Evolutionary conservation across 129 eudicot species (phyloP), one percentile per base, ranked within the genome.

Genomic region (Solidago caesia): DNA sequence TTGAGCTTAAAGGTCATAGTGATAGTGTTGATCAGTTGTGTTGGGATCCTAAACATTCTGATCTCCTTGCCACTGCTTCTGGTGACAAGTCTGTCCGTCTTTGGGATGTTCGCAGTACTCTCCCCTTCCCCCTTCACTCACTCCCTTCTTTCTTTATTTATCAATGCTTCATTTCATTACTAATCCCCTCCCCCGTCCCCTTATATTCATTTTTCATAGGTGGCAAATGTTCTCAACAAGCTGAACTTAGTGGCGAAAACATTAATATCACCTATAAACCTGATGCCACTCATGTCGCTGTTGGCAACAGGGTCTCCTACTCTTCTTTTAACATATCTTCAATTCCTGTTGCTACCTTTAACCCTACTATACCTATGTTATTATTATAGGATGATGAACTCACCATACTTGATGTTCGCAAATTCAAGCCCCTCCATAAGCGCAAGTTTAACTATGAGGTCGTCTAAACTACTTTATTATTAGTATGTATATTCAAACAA

Each of bases 61-160:
- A 94, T 68, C 75, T 94, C 82, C 82, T 94, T 70, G 99, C 99
- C 75, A 94, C 99, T 69, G 99, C 99, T 52, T 94, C 99, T 0
- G 99, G 99, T 45, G 99, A 94, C 87, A 94, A 89, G 80, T 91
- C 99, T 12, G 97, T 94, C 75, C 99, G 99, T 13, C 70, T 94
- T 41, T 94, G 99, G 99, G 99, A 94, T 94, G 99, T 94, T 70
- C 99, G 94, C 64, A 91, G 97, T 94, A 85, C 84, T 97, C 2
- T 21, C 39, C 0, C 39, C 3, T 33, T 33, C 39, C 3, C 3
- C 3, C 39, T 33, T 33, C 39, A 33, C 2, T 29, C 39, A 1
- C 3, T 33, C 39, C 3, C 3, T 33, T 3, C 2, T 3, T 33
- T 33, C 39, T 33, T 33, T 3, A 33, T 33, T 33, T 33, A 33